Conservation (phyloP, 2,329 filamentous ascomycete species). For the Tolypocladium ophioglossoides region DNA sequence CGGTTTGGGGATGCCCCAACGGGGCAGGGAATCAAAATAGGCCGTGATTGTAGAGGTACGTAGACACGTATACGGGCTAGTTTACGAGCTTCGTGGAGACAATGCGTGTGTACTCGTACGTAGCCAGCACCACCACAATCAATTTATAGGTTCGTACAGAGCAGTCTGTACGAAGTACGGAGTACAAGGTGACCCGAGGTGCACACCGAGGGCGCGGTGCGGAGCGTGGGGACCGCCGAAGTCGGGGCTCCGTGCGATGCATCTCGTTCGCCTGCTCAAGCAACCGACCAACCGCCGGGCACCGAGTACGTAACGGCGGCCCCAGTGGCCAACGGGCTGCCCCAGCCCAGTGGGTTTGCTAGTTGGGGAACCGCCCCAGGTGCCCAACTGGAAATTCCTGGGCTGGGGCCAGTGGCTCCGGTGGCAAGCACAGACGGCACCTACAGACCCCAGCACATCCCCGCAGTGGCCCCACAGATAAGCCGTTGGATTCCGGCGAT, state of each 20-base stretch:
- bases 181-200: too few species aligned
- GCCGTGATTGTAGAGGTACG: neutral
- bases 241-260: neutral
- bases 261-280: too few species aligned
- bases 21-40: neutral
- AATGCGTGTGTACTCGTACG: too few species aligned
- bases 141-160: too few species aligned
- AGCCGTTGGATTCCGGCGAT: neutral
- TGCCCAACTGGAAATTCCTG: neutral
- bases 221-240: neutral
- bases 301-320: slow-evolving; percentile 2
- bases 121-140: neutral
- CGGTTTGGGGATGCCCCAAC: neutral
- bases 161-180: too few species aligned
- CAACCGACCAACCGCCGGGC: too few species aligned
- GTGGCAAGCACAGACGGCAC: neutral
- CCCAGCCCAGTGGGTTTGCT: neutral
- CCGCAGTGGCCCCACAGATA: neutral
- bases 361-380: neutral
- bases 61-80: neutral
- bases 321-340: neutral
- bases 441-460: neutral
- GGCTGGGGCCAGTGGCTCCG: neutral
- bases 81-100: neutral
- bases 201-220: neutral